Evolutionary conservation across 1,284 basidiomycete species (phyloP).

Genomic region (Mixia osmundae): DNA sequence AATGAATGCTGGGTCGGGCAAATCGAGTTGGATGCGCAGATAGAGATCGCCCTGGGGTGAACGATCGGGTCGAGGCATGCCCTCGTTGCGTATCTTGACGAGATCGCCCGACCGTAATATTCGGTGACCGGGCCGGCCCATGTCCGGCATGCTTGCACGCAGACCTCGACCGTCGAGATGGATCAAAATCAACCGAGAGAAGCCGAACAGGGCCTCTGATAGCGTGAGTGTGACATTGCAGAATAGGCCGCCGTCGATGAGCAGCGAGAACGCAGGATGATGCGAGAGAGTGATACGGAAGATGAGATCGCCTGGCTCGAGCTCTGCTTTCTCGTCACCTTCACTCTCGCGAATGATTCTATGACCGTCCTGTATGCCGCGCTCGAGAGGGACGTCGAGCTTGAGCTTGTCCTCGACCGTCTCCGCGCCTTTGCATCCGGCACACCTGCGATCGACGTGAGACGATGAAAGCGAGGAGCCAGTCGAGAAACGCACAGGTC

Average conservation of each 20-base stretch:
- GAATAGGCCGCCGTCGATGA: conserved; percentile 32
- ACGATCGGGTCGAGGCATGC: conserved; percentile 44
- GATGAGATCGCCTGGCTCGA: conserved; percentile 33
- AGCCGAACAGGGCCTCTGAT: conserved; percentile 77
- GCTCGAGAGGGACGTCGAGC: conserved; percentile 61
- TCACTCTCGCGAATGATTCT: conserved; percentile 68
- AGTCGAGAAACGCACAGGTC: conserved; percentile 35
- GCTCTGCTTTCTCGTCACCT: conserved; percentile 56
- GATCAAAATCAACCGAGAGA: conserved; percentile 59
- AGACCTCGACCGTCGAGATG: conserved; percentile 78
- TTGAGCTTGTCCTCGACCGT: conserved; percentile 67
- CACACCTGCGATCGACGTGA: conserved; percentile 62
- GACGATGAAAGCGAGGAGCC: too few species aligned
- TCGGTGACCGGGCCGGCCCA: conserved; percentile 31
- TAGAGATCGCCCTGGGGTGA: conserved; percentile 59
- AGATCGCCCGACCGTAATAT: conserved; percentile 48
- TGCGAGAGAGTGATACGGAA: conserved; percentile 47
- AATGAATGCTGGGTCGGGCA: too few species aligned
- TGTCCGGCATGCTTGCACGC: conserved; percentile 36
- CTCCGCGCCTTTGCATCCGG: conserved; percentile 78
- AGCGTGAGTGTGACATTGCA: conserved; percentile 37
- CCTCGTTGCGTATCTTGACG: conserved; percentile 52
- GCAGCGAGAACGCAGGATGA: conserved; percentile 58
- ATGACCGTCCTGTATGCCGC: conserved; percentile 66
- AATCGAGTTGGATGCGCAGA: conserved; percentile 57